Evolutionary conservation across 495 filamentous ascomycete genomes (phyloP), one percentile per base, ranked within the genome.

Genomic region (Penicillium canariense): DNA sequence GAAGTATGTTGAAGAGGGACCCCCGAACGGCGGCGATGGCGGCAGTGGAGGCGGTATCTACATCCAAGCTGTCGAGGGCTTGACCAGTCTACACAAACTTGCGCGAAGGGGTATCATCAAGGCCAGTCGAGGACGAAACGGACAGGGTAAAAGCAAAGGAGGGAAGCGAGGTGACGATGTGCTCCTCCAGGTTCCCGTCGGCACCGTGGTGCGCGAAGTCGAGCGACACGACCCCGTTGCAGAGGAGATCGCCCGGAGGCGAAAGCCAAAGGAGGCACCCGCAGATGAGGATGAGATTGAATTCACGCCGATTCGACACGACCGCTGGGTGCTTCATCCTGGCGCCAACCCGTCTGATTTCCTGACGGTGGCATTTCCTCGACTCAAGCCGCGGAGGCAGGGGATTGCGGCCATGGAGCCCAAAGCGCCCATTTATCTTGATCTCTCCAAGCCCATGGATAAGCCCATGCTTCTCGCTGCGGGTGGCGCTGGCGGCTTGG

Each of bases 1-100:
- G 60, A 91, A 91, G 53, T 97, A 84, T 68, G 77, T 96, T 20
- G 80, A 84, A 42, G 81, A 90, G 49, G 94, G 94, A 0, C 93
- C 93, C n/a, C 78, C 94, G n/a, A 97, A 97, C 69, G 95, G 94
- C 43, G 94, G 94, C 44, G 90, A 97, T 68, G 94, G 94, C 26
- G 94, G 94, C 12, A 87, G 81, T 47, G 94, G 94, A 40, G 94
- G 94, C 17, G 92, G 86, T 61, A 75, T 98, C 55, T 97, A 94
- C 73, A 94, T 98, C 50, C 95, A 97, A 69, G 92, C 94, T 4
- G 84, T 96, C 8, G 85, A 86, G 36, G 90, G 90, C 52, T 85
- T 97, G 66, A 96, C 89, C 1, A 94, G 89, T 54, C 72, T 98
- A 48, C 91, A 97, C 70, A 98, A 97, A 70, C 80, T 98, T 12